These are phyloP conservation scores for Geopyxis carbonaria DNA, from an alignment of 495 filamentous ascomycete species.

Conservation along the genomic window DNA sequence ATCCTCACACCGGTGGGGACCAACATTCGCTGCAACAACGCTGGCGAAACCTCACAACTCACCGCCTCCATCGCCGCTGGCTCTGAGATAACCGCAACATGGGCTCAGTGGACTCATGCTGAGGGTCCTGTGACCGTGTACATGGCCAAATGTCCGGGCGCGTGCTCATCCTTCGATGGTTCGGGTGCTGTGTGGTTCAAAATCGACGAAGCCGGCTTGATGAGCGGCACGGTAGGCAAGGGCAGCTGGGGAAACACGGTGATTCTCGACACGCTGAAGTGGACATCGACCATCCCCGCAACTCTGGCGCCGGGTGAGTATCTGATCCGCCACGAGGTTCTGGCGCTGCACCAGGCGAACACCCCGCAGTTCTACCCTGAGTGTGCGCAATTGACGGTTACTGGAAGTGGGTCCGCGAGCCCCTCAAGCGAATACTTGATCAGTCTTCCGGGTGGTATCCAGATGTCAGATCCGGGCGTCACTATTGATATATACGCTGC, in stretches of 20 bases:
- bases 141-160: constrained; percentile 30
- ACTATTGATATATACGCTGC: constrained; percentile 34
- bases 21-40: constrained; percentile 36
- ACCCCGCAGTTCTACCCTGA: constrained; percentile 45
- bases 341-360: constrained; percentile 43
- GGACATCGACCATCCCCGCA: constrained; percentile 36
- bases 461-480: constrained; percentile 35
- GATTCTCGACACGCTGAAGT: constrained; percentile 33
- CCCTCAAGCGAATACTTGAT: constrained; percentile 31
- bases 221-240: constrained; percentile 33
- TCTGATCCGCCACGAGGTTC: constrained; percentile 41
- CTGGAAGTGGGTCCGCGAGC: constrained; percentile 32
- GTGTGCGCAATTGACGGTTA: constrained; percentile 39
- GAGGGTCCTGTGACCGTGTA: constrained; percentile 36
- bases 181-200: constrained; percentile 34
- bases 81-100: constrained; percentile 16
- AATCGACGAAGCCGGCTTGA: constrained; percentile 34
- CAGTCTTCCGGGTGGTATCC: constrained; percentile 36
- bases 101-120: constrained; percentile 33
- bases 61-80: constrained; percentile 16
- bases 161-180: constrained; percentile 29
- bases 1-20: constrained; percentile 28
- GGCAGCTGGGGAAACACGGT: constrained; percentile 36
- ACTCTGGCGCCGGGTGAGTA: constrained; percentile 39
- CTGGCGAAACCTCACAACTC: no score